A percentile compares a stretch with the other conserved stretches of the same genome.
Evolutionary conservation across 75 land plant species (phyloP).

Genomic region (Pseudotsuga menziesii): DNA sequence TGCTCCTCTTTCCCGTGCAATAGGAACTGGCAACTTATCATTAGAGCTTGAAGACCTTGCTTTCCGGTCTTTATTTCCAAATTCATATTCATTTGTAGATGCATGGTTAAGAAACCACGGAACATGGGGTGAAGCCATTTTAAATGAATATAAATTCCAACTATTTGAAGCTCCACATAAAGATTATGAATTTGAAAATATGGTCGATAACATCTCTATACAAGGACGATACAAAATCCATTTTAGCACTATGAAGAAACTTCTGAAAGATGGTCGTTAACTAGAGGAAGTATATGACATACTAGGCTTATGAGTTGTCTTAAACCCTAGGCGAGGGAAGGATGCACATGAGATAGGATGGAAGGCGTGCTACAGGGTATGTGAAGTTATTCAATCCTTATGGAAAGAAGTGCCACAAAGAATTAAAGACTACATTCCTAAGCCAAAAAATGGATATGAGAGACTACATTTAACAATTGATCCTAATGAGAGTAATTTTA

Average conservation of each 20-base stretch:
- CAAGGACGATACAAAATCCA: slow-evolving; percentile 88
- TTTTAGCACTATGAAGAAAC: slow-evolving; percentile 97
- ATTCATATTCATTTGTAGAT: slow-evolving; percentile 71
- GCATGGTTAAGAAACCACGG: slow-evolving; percentile 74
- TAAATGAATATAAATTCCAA: slow-evolving; percentile 56
- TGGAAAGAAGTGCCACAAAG: slow-evolving; percentile 85
- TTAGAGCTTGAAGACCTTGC: slow-evolving; percentile 91
- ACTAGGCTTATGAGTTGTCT: slow-evolving; percentile 69
- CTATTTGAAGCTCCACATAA: slow-evolving; percentile 43
- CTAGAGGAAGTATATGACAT: slow-evolving; percentile 89
- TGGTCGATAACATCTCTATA: slow-evolving; percentile 53
- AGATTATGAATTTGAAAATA: slow-evolving; percentile 38
- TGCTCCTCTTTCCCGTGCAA: slow-evolving; percentile 90
- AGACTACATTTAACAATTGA: slow-evolving; percentile 89
- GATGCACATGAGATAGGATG: slow-evolving; percentile 34
- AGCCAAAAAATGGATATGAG: slow-evolving; percentile 91
- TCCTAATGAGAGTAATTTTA: slow-evolving; percentile 35
- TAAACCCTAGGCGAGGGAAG: slow-evolving; percentile 29
- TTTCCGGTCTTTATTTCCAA: slow-evolving; percentile 77
- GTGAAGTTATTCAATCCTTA: slow-evolving; percentile 54
- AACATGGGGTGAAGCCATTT: slow-evolving; percentile 38
- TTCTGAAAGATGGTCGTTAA: slow-evolving; percentile 78
- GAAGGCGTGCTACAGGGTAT: slow-evolving; percentile 75
- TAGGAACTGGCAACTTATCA: slow-evolving; percentile 66
- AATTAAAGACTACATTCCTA: slow-evolving; percentile 84